These are phyloP conservation scores for Westerdykella sp. DNA, from an alignment of 2,329 filamentous ascomycete genomes.

Conservation along the genomic window DNA sequence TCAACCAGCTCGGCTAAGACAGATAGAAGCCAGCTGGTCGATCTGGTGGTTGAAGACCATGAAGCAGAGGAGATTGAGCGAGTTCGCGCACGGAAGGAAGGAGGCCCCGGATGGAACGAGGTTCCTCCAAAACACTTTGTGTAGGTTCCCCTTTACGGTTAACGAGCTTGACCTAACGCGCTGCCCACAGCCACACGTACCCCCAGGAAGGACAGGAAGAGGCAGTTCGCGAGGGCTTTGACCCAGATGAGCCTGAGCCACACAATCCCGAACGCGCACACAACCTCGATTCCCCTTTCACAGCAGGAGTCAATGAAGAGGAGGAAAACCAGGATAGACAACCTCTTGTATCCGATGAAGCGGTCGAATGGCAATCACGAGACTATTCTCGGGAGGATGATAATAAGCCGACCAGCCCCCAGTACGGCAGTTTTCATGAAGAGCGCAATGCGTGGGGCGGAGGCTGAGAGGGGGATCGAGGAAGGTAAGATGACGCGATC, in stretches of 20 bases:
- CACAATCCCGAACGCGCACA: constrained; percentile 41
- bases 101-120: constrained; percentile 55
- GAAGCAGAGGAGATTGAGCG: constrained; percentile 57
- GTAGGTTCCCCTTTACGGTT: constrained; percentile 32
- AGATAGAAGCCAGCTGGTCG: constrained; percentile 57
- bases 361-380: constrained; percentile 39
- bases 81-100: constrained; percentile 56
- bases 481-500: constrained; percentile 5
- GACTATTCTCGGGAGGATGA: constrained; percentile 21
- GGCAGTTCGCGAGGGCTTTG: constrained; percentile 50
- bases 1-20: constrained; percentile 46
- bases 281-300: constrained; percentile 42
- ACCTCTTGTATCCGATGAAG: constrained; percentile 39
- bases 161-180: constrained; percentile 6
- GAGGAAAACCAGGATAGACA: constrained; percentile 31
- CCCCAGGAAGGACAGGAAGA: constrained; percentile 43
- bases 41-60: constrained; percentile 60
- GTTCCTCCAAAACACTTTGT: constrained; percentile 51
- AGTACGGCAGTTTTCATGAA: constrained; percentile 41
- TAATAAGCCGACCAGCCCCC: constrained; percentile 23
- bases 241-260: constrained; percentile 43
- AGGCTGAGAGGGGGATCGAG: constrained; percentile 10
- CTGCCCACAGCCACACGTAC: constrained; percentile 40
- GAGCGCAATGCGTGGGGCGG: constrained; percentile 39
- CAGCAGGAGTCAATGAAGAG: constrained; percentile 38